A percentile compares a stretch with the other conserved stretches of the same genome.
Evolutionary conservation across 2,329 filamentous ascomycete genomes (phyloP).

Genomic region (Pseudogymnoascus sp.): DNA sequence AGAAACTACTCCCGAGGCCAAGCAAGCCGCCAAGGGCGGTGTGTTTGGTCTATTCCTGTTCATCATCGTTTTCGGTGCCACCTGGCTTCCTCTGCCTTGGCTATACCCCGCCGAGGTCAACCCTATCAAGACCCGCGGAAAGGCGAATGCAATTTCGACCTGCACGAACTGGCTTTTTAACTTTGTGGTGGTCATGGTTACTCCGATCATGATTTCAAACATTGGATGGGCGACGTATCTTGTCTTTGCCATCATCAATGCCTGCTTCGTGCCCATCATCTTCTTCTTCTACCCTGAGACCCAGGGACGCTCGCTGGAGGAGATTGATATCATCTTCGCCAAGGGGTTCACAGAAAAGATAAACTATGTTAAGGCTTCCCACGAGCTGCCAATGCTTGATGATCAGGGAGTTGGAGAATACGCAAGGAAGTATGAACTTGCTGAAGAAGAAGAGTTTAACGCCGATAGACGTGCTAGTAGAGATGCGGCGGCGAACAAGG

Average conservation of each 20-base stretch:
- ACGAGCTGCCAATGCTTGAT: neutral
- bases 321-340: slow-evolving; percentile 21
- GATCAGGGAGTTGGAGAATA: neutral
- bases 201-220: neutral
- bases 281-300: slow-evolving; percentile 50
- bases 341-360: slow-evolving; percentile 45
- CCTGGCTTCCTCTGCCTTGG: slow-evolving; percentile 4
- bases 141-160: neutral
- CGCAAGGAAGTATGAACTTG: neutral
- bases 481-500: too few species aligned
- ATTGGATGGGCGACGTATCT: slow-evolving; percentile 5
- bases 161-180: slow-evolving; percentile 5
- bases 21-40: neutral
- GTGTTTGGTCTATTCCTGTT: neutral
- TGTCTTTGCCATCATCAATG: slow-evolving; percentile 2
- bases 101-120: slow-evolving; percentile 6
- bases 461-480: too few species aligned
- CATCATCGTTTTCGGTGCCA: slow-evolving; percentile 1
- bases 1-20: neutral
- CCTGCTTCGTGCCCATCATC: slow-evolving; percentile 38
- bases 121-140: neutral
- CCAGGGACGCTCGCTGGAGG: slow-evolving; percentile 36
- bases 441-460: too few species aligned
- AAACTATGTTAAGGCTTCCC: slow-evolving; percentile 42
- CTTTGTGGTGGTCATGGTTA: slow-evolving; percentile 5